Evolutionary conservation across 164 flowering plant genomes (phyloP).

Genomic region (Cinnamomum micranthum): DNA sequence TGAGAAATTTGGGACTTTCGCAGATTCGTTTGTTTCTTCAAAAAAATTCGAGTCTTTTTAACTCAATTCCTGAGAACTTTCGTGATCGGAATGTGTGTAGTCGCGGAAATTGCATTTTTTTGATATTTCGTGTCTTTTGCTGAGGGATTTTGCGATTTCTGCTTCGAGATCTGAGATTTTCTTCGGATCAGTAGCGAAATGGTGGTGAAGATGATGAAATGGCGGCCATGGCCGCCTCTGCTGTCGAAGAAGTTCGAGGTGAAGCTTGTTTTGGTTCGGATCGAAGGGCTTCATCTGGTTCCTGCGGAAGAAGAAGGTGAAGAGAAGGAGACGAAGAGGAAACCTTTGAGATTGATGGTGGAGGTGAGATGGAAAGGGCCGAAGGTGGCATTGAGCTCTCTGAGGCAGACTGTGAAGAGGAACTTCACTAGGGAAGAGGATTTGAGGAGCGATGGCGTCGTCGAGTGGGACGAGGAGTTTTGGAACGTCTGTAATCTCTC

Average conservation of each 20-base stretch:
- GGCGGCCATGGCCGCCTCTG: slow-evolving; percentile 96
- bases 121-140: neutral
- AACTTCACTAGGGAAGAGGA: slow-evolving; percentile 65
- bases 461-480: slow-evolving; percentile 91
- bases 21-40: neutral
- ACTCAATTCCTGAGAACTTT: neutral
- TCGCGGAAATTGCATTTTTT: neutral
- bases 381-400: slow-evolving; percentile 49
- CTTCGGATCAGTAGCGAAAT: slow-evolving; percentile 22
- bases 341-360: slow-evolving; percentile 40
- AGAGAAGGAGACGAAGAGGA: slow-evolving; percentile 11
- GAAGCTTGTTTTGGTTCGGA: slow-evolving; percentile 46
- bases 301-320: slow-evolving; percentile 8
- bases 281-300: slow-evolving; percentile 35
- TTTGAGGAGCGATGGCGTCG: slow-evolving; percentile 35
- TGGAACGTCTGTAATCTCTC: slow-evolving; percentile 52
- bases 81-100: neutral
- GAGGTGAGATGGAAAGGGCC: slow-evolving; percentile 93
- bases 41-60: neutral
- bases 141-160: neutral
- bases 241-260: slow-evolving; percentile 70
- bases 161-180: neutral
- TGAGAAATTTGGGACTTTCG: neutral
- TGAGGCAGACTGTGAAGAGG: slow-evolving; percentile 67
- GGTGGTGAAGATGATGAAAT: slow-evolving; percentile 97